A percentile compares a stretch with the other conserved stretches of the same genome.
Evolutionary conservation across 371 early-diverging fungal species (phyloP).

Genomic region (Mucor mucedo): DNA sequence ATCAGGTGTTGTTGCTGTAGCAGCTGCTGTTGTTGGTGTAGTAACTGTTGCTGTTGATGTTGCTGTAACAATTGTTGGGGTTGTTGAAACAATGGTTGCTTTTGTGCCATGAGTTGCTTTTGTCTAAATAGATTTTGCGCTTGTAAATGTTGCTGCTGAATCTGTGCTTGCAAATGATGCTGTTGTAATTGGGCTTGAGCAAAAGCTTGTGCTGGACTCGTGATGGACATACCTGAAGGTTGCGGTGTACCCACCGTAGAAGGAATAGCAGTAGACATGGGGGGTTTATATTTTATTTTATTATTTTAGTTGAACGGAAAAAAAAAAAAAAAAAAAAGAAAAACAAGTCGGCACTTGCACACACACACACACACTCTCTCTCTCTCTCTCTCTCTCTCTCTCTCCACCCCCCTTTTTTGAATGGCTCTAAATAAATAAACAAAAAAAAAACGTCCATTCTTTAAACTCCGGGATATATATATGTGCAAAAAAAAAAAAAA

Average conservation of each 20-base stretch:
- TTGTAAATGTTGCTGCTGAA: constrained; percentile 16
- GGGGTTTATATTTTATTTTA: not conserved
- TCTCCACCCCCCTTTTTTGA: no score
- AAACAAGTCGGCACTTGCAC: not conserved
- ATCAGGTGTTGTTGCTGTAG: constrained; percentile 19
- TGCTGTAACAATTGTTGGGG: constrained; percentile 21
- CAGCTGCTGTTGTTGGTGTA: constrained; percentile 14
- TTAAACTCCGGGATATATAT: not conserved
- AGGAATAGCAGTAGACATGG: constrained; percentile 36
- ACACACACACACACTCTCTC: no score
- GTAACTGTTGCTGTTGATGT: constrained; percentile 24
- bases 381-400: no score
- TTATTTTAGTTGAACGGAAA: no score
- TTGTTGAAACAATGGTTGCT: constrained; percentile 25
- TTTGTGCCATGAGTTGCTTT: constrained; percentile 26
- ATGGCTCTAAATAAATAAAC: no score
- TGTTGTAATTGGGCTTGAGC: constrained; percentile 28
- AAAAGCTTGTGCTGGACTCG: constrained; percentile 29
- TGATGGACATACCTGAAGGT: constrained; percentile 22
- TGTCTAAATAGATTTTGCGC: constrained; percentile 37
- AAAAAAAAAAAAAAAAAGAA: constrained; percentile 9
- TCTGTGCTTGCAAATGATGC: not conserved
- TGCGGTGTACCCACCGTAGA: constrained; percentile 30
- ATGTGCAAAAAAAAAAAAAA: constrained; percentile 5
- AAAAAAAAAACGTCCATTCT: no score